Conservation (phyloP, 768 basidiomycete species). For the Serendipita sp. region DNA sequence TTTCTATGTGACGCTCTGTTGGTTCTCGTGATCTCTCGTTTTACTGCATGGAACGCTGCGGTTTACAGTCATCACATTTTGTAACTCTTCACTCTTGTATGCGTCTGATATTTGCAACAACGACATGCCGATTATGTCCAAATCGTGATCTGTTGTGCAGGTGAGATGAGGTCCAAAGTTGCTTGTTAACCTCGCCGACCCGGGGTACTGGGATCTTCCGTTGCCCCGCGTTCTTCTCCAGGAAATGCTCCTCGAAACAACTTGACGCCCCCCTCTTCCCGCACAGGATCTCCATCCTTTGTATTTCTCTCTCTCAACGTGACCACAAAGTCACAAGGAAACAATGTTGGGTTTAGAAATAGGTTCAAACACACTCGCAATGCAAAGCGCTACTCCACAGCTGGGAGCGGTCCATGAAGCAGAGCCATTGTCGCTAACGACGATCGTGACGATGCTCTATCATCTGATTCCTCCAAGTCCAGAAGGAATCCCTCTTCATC, state of each 20-base stretch:
- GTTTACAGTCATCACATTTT: background rate
- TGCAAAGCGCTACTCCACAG: background rate
- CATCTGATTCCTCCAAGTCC: background rate
- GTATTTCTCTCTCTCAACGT: too few species aligned
- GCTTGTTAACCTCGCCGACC: too few species aligned
- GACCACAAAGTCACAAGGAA: background rate
- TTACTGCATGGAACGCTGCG: conserved; percentile 1
- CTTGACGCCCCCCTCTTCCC: too few species aligned
- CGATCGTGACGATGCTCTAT: background rate
- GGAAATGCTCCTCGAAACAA: too few species aligned
- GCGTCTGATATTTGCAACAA: background rate
- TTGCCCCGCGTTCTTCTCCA: too few species aligned
- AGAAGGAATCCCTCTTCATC: background rate
- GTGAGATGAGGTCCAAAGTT: too few species aligned
- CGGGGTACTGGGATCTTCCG: too few species aligned
- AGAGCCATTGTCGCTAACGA: background rate
- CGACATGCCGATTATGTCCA: background rate
- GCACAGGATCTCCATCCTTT: too few species aligned
- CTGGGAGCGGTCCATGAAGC: background rate
- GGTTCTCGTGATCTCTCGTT: background rate
- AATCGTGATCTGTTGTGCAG: background rate
- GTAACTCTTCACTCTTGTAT: background rate
- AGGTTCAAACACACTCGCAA: background rate
- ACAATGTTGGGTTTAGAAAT: background rate
- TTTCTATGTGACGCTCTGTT: background rate